These are phyloP conservation scores for Lasiosphaeria ovina DNA, from an alignment of 495 filamentous ascomycete species.

Conservation along the genomic window DNA sequence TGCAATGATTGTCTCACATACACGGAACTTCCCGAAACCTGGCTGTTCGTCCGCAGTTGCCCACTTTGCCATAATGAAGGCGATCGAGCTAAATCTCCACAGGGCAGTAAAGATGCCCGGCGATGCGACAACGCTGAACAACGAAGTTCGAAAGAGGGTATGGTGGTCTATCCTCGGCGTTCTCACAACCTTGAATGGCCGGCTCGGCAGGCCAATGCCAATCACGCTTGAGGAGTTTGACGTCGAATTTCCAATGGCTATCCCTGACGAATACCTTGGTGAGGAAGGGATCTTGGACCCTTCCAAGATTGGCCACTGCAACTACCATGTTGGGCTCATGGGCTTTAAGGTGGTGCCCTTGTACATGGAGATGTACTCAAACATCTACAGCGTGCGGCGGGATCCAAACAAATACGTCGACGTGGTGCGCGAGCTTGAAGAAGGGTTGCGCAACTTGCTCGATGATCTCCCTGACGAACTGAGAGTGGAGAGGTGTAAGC, in stretches of 20 bases:
- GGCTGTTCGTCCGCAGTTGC: conserved; percentile 66
- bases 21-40: conserved; percentile 76
- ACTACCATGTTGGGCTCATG: conserved; percentile 61
- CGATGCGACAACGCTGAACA: conserved; percentile 56
- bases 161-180: conserved; percentile 70
- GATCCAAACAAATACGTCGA: conserved; percentile 58
- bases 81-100: conserved; percentile 71
- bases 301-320: conserved; percentile 55
- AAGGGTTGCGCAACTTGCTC: conserved; percentile 53
- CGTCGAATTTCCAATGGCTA: conserved; percentile 65
- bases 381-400: conserved; percentile 63
- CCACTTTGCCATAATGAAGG: conserved; percentile 58
- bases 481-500: conserved; percentile 44
- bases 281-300: conserved; percentile 50
- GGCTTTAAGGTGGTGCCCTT: conserved; percentile 59
- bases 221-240: conserved; percentile 70
- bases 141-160: conserved; percentile 72
- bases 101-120: conserved; percentile 60
- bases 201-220: conserved; percentile 73
- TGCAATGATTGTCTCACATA: conserved; percentile 63
- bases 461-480: conserved; percentile 58
- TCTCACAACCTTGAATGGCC: conserved; percentile 63
- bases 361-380: conserved; percentile 68
- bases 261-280: conserved; percentile 64
- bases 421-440: conserved; percentile 61